Conservation (phyloP, 495 filamentous ascomycete genomes). For the Podospora conica region DNA sequence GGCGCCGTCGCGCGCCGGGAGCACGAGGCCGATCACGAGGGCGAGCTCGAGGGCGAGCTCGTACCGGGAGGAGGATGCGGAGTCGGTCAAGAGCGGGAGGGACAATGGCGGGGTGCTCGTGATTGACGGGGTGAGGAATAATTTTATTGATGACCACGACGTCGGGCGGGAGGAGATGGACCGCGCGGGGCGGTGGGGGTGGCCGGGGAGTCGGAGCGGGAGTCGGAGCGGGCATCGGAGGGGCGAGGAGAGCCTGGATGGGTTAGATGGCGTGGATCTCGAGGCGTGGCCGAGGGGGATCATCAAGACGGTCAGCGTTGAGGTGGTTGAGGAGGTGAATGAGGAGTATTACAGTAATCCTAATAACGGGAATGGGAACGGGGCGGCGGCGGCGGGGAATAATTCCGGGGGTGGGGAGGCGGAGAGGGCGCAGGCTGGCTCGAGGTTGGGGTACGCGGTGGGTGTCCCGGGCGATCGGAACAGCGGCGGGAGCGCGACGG, state of each 20-base stretch:
- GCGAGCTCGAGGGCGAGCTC: conserved; percentile 6
- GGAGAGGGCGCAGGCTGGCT: not conserved
- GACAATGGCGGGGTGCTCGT: not conserved
- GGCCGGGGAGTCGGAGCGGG: not conserved
- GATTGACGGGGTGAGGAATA: not conserved
- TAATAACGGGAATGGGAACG: not conserved
- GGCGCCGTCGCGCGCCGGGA: conserved; percentile 8
- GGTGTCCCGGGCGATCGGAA: not conserved
- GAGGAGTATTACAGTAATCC: conserved; percentile 13
- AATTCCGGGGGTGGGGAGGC: not conserved
- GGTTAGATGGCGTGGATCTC: conserved; percentile 14
- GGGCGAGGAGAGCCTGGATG: conserved; percentile 5
- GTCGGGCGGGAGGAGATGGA: conserved; percentile 11
- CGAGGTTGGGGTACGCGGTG: not conserved
- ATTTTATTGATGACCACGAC: conserved; percentile 3
- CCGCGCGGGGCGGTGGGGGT: not conserved
- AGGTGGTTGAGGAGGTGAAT: conserved; percentile 33
- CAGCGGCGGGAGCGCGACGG: conserved; percentile 17
- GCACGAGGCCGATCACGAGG: conserved; percentile 13
- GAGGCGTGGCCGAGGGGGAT: conserved; percentile 31
- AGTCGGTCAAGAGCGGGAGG: not conserved
- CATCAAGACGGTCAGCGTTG: conserved; percentile 37
- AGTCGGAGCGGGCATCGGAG: not conserved
- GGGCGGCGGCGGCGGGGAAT: not conserved
- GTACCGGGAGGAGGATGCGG: not conserved